Evolutionary conservation across 495 filamentous ascomycete species (phyloP).

Genomic region (Aspergillus nidulans): DNA sequence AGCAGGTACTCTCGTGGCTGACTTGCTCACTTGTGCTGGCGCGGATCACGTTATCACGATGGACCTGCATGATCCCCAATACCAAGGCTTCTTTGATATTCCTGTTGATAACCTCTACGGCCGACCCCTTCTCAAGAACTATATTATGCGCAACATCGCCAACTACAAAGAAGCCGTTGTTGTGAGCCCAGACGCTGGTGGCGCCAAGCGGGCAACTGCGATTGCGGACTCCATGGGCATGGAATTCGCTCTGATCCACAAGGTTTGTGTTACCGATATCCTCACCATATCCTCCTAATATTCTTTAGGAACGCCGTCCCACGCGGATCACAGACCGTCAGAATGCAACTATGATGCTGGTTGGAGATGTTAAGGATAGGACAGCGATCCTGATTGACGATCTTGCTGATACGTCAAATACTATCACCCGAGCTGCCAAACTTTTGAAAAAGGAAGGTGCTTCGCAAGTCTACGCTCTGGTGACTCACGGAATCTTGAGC

Average conservation of each 20-base stretch:
- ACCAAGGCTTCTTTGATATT: constrained; percentile 98
- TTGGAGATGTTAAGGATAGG: constrained; percentile 77
- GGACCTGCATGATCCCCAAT: constrained; percentile 97
- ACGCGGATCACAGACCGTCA: constrained; percentile 89
- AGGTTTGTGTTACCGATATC: constrained; percentile 55
- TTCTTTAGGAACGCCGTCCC: constrained; percentile 81
- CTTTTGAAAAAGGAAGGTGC: constrained; percentile 92
- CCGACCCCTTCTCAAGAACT: constrained; percentile 77
- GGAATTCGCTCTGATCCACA: constrained; percentile 95
- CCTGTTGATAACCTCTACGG: constrained; percentile 96
- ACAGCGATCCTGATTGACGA: constrained; percentile 91
- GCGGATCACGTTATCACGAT: constrained; percentile 95
- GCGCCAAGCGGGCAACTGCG: constrained; percentile 93
- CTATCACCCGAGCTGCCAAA: constrained; percentile 95
- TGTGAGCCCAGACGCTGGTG: constrained; percentile 93
- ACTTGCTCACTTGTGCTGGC: constrained; percentile 90
- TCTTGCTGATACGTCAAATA: constrained; percentile 92
- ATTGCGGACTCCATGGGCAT: constrained; percentile 91
- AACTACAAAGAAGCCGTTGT: constrained; percentile 85
- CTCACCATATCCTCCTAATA: constrained; percentile 19
- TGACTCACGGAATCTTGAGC: constrained; percentile 91
- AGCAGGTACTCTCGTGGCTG: constrained; percentile 90
- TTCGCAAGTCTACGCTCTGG: constrained; percentile 76
- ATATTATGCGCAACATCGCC: constrained; percentile 84
- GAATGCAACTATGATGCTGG: constrained; percentile 98